Percentiles rank a stretch among this genome's conserved stretches.
phyloP scores from a whole-genome alignment of 176 grass and related monocot genomes.

The Aegilops umbellulata region DNA sequence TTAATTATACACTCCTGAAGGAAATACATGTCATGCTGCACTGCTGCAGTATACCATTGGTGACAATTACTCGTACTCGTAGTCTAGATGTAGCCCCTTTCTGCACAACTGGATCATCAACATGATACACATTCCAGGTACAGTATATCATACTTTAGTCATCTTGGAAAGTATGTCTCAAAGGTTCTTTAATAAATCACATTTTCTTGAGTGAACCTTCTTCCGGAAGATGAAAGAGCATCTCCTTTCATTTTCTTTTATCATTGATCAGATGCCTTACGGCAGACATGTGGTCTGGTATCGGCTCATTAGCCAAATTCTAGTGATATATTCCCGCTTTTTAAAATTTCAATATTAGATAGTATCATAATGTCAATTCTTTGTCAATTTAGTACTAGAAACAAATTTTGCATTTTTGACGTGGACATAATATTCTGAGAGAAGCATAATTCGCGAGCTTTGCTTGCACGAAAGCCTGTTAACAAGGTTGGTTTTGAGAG shows the following conservation, averaged over 20 bases:
- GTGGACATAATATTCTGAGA: constrained; percentile 48
- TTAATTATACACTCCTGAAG: not conserved
- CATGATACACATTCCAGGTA: constrained; percentile 51
- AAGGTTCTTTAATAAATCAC: constrained; percentile 43
- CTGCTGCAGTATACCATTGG: not conserved
- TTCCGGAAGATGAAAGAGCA: constrained; percentile 71
- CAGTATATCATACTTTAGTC: constrained; percentile 63
- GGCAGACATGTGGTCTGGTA: constrained; percentile 62
- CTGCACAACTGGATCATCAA: constrained; percentile 28
- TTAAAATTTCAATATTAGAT: constrained; percentile 18
- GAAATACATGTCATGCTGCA: not conserved
- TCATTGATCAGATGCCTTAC: constrained; percentile 74
- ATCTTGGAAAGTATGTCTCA: constrained; percentile 58
- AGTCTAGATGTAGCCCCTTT: constrained; percentile 24
- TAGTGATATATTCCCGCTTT: constrained; percentile 47
- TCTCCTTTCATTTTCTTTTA: constrained; percentile 66
- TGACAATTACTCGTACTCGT: constrained; percentile 5
- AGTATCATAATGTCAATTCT: constrained; percentile 30
- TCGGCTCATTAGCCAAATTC: constrained; percentile 58
- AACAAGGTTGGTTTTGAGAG: constrained; percentile 17
- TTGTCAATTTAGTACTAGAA: constrained; percentile 46
- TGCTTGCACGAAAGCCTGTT: constrained; percentile 27
- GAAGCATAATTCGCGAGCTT: constrained; percentile 29
- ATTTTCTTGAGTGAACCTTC: constrained; percentile 52
- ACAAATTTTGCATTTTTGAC: constrained; percentile 46